Evolutionary conservation across 2,329 filamentous ascomycete species (phyloP), one percentile per base, ranked within the genome.

Genomic region (Neonectria sp.): DNA sequence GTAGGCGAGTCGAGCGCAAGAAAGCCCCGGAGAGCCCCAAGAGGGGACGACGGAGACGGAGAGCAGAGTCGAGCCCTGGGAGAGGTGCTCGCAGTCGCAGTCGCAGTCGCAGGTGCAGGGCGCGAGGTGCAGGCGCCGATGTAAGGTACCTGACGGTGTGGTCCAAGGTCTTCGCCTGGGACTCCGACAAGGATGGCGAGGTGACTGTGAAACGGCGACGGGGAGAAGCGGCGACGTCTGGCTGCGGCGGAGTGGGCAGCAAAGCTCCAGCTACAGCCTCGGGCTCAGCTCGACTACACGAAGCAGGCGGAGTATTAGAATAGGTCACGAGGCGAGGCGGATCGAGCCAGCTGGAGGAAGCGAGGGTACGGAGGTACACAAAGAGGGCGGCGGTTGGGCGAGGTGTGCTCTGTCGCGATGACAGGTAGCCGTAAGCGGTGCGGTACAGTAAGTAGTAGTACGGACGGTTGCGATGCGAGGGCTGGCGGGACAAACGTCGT

Each of bases 391-490:
- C 21, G 51, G 33, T 51, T 40, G 63, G 17, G 27, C 33, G 33
- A 35, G 33, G 3, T 55, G 51, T 40, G 51, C 33, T 35, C n/a
- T 60, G 57, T 56, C 46, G 58, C 63, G 43, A 46, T 24, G 60
- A 48, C 55, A 61, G 55, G 49, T 31, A 15, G 31, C 46, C 49
- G 59, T 55, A 55, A 63, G 49, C 55, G 60, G 31, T 48, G 52
- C 25, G 37, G n/a, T 45, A 45, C 40, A 45, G 40, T 4, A 21
- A 45, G 11, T 21, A 55, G 55, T 27, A n/a, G 31, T 46, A 45
- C 55, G 24, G 31, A 53, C 55, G 55, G 49, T 43, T 63, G 43
- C 64, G 55, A 63, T 61, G 57, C 37, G 59, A 60, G 52, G 46
- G 57, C 46, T 58, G 63, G 58, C 58, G 24, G 57, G 51, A 21